Base-by-base conservation (phyloP, 371 early-diverging fungal genomes). In the Mortierella sp. region DNA sequence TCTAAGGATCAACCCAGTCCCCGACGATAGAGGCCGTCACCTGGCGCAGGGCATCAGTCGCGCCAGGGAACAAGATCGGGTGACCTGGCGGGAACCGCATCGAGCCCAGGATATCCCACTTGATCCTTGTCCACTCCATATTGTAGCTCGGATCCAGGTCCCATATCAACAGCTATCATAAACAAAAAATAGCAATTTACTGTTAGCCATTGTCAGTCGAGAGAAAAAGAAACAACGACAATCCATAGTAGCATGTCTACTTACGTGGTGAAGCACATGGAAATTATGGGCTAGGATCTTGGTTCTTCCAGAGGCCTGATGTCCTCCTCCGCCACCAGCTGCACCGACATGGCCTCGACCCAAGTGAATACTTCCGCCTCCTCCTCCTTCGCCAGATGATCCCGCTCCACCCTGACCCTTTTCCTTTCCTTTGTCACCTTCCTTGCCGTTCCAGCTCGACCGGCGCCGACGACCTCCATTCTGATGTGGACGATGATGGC, bases 51-150 rank as follows among this genome's bases (percentile, higher is more conserved):
- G 70, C 53, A 29, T 71, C 79, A 6, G 68, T 71, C 14, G 79
- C 84, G 10, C 82, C 82, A 50, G 84, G 84, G 39, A 83, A 78
- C 37, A 83, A 70, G 55, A 79, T 64, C 31, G 84, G 84, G 41
- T 79, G 84, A 16, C 84, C 84, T 31, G 79, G 84, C 2, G 79
- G 84, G 61, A 83, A 83, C 13, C 79, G 76, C 84, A 83, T 83
- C 26, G 76, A 66, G 4, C 84, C 79, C 41, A 83, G 44, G 44
- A 79, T 76, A 2, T 71, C 76, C 73, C 79, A 76, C 31, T 83
- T 83, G 73, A 83, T 83, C 24, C 50, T 45, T 5, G 84, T 83
- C 84, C 84, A 83, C 34, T 79, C 73, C 76, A 55, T 14, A n/a
- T 79, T 78, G 68, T 79, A 79, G 26, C 53, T 61, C 5, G 84